phyloP scores from a whole-genome alignment of 23 red algal genomes.

The Gracilaria caudata region DNA sequence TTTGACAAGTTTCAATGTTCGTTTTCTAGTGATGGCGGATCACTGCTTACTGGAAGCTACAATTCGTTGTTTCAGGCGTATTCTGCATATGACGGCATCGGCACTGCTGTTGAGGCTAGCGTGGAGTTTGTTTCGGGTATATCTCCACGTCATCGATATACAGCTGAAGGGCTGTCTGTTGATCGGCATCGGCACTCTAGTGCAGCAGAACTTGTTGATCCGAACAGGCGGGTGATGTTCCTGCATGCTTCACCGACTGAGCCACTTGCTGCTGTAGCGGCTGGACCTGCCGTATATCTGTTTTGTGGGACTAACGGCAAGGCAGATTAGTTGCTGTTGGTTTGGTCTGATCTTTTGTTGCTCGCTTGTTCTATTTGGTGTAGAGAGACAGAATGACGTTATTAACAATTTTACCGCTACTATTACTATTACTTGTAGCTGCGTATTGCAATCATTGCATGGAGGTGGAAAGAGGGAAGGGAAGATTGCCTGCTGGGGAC shows the following conservation, averaged over 20 bases:
- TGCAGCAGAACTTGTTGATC: conserved; percentile 62
- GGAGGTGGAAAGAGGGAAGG: background rate
- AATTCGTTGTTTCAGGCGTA: conserved; percentile 78
- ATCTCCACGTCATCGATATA: conserved; percentile 48
- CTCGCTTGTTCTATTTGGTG: background rate
- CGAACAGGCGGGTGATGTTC: conserved; percentile 73
- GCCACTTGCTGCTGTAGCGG: conserved; percentile 72
- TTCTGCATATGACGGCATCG: conserved; percentile 66
- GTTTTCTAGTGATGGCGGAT: conserved; percentile 83
- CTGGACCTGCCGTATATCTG: conserved; percentile 79
- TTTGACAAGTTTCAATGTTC: conserved; percentile 97
- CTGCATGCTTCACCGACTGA: conserved; percentile 53
- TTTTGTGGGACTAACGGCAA: conserved; percentile 38
- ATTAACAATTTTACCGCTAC: background rate
- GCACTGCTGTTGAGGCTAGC: conserved; percentile 75
- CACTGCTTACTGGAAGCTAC: conserved; percentile 91
- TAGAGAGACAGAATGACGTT: conserved; percentile 7
- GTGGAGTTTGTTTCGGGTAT: conserved; percentile 83
- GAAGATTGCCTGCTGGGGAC: background rate
- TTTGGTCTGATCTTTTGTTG: background rate
- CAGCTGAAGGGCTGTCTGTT: conserved; percentile 32
- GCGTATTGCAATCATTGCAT: background rate
- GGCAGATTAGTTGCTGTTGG: background rate
- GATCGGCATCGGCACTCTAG: conserved; percentile 16
- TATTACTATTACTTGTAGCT: background rate